These are phyloP conservation scores for Spizellomyces punctatus DNA, from an alignment of 192 early-diverging fungal genomes.

Conservation along the genomic window DNA sequence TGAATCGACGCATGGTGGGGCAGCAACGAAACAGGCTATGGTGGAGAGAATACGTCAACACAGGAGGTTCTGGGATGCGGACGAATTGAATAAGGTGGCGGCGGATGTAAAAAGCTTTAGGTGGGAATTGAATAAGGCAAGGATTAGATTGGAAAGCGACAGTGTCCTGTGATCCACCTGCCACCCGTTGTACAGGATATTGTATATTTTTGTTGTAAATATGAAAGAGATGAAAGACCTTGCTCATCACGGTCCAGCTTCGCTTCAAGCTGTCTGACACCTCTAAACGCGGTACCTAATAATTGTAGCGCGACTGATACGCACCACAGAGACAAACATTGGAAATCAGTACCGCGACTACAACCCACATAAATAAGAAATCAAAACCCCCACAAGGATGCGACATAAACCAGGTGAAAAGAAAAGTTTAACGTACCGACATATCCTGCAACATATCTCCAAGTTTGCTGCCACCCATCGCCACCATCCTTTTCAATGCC, in stretches of 20 bases:
- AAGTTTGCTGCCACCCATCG: constrained; percentile 45
- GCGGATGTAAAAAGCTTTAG: constrained; percentile 7
- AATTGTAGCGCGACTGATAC: background rate
- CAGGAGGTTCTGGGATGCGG: constrained; percentile 12
- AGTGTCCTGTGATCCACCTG: constrained; percentile 3
- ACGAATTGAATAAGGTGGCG: background rate
- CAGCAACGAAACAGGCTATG: constrained; percentile 8
- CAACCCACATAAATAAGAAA: background rate
- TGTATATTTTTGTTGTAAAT: constrained; percentile 3
- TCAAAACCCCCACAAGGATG: background rate
- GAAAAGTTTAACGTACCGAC: constrained; percentile 39
- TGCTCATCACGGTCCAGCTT: too few species aligned
- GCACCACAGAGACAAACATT: background rate
- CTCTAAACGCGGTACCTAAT: background rate
- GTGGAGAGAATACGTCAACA: constrained; percentile 5
- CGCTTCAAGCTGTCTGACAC: background rate
- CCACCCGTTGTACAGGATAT: background rate
- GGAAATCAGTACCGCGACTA: background rate
- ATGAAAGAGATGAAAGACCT: background rate
- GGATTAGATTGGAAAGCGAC: background rate
- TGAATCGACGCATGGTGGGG: constrained; percentile 3
- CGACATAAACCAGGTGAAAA: too few species aligned
- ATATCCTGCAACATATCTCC: constrained; percentile 52
- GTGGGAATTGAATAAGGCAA: constrained; percentile 19
- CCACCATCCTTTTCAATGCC: constrained; percentile 46